phyloP scores from a whole-genome alignment of 2,329 filamentous ascomycete genomes.

The Claviceps spartinae region DNA sequence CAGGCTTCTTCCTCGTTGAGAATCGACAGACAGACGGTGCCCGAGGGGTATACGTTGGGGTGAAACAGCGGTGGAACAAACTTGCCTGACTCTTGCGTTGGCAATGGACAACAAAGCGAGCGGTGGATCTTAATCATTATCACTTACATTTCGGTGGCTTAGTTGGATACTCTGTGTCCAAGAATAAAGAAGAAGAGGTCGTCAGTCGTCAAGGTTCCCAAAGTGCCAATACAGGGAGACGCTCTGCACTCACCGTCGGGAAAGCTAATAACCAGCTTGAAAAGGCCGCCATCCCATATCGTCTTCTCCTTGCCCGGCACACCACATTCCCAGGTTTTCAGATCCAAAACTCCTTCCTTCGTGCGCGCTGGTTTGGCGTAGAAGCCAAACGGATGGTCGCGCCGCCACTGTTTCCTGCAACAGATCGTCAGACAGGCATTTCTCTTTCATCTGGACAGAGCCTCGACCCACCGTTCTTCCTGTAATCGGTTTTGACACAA shows the following conservation, averaged over 20 bases:
- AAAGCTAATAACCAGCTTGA: slow-evolving; percentile 86
- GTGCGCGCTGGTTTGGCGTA: slow-evolving; percentile 80
- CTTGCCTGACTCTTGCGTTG: slow-evolving; percentile 52
- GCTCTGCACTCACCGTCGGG: slow-evolving; percentile 60
- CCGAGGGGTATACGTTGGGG: slow-evolving; percentile 95
- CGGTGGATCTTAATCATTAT: neutral
- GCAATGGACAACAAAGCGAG: neutral
- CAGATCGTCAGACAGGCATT: slow-evolving; percentile 10
- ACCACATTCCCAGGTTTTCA: slow-evolving; percentile 94
- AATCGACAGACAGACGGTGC: slow-evolving; percentile 93
- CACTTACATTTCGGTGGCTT: slow-evolving; percentile 93
- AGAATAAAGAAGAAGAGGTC: neutral
- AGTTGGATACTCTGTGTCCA: slow-evolving; percentile 72
- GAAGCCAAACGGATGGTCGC: slow-evolving; percentile 95
- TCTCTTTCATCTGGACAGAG: neutral
- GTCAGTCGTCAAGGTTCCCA: neutral
- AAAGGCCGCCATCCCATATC: slow-evolving; percentile 93
- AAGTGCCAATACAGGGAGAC: slow-evolving; percentile 1
- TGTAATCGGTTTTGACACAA: slow-evolving; percentile 78
- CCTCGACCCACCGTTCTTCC: slow-evolving; percentile 60
- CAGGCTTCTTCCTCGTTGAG: slow-evolving; percentile 97
- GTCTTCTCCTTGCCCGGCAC: slow-evolving; percentile 95
- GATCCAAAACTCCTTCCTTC: slow-evolving; percentile 66
- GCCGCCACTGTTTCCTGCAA: slow-evolving; percentile 83
- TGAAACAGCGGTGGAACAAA: slow-evolving; percentile 94